Conservation (phyloP, 2,329 filamentous ascomycete genomes). For the Phyllosticta ampelicida region DNA sequence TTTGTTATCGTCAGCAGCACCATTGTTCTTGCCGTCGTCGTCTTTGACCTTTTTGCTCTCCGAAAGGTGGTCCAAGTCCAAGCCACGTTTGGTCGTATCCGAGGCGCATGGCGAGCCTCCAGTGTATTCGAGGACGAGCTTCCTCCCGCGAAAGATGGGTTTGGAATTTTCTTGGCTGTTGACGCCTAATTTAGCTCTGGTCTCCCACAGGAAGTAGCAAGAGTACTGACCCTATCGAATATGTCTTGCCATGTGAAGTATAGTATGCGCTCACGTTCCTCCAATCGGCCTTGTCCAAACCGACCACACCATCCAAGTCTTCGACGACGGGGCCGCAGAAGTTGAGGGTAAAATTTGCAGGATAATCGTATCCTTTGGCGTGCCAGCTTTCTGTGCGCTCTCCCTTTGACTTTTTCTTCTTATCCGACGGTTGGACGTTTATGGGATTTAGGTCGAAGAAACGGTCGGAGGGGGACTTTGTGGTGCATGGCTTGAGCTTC, state of each 20-base stretch:
- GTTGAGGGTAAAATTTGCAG: constrained; percentile 73
- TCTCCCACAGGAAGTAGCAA: neutral
- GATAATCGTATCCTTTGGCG: constrained; percentile 65
- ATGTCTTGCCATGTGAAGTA: constrained; percentile 51
- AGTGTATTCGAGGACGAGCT: constrained; percentile 44
- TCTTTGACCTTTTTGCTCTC: constrained; percentile 32
- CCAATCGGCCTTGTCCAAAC: constrained; percentile 52
- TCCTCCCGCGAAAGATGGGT: constrained; percentile 53
- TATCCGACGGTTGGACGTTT: constrained; percentile 36
- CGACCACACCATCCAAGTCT: constrained; percentile 50
- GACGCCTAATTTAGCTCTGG: neutral
- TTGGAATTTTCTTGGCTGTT: constrained; percentile 44
- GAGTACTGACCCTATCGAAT: constrained; percentile 60
- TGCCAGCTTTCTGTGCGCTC: constrained; percentile 50
- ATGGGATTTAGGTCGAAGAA: constrained; percentile 55
- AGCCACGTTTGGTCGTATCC: constrained; percentile 2
- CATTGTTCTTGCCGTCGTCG: too few species aligned
- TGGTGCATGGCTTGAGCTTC: constrained; percentile 48
- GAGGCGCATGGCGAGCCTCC: constrained; percentile 38
- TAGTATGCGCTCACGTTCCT: constrained; percentile 74
- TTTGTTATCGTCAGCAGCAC: constrained; percentile 27
- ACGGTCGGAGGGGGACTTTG: constrained; percentile 48
- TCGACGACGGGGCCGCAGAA: constrained; percentile 69
- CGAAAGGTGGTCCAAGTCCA: constrained; percentile 17
- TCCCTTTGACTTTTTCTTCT: constrained; percentile 34